Evolutionary conservation across 345 rosid species (phyloP).

Genomic region (Populus euphratica): DNA sequence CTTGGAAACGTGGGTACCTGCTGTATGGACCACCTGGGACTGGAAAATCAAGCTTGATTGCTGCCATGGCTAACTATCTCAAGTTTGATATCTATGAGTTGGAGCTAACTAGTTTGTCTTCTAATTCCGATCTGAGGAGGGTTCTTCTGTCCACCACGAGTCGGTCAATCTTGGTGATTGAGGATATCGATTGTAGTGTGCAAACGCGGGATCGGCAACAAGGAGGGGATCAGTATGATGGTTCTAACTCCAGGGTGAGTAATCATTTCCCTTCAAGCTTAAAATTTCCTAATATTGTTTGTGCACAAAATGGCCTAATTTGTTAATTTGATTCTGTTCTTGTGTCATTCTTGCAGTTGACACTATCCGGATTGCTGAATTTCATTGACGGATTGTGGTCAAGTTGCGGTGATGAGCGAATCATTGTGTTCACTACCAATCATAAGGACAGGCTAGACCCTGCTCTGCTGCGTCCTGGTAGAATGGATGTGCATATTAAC

Average conservation of each 20-base stretch:
- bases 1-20: slow-evolving; percentile 63
- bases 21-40: slow-evolving; percentile 60
- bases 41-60: slow-evolving; percentile 57
- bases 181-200: slow-evolving; percentile 52
- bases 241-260: not conserved
- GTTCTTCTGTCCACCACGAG: slow-evolving; percentile 42
- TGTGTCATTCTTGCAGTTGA: not conserved
- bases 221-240: not conserved
- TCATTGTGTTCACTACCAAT: slow-evolving; percentile 25
- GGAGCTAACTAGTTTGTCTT: slow-evolving; percentile 35
- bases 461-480: slow-evolving; percentile 29
- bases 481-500: slow-evolving; percentile 32
- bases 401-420: slow-evolving; percentile 26
- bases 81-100: slow-evolving; percentile 58
- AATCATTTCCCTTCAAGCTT: not conserved
- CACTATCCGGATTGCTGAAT: slow-evolving; percentile 14
- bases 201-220: slow-evolving; percentile 13
- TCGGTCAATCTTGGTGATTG: slow-evolving; percentile 49
- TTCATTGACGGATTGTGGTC: slow-evolving; percentile 35
- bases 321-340: not conserved
- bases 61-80: slow-evolving; percentile 59
- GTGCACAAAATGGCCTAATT: not conserved
- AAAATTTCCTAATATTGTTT: too few species aligned
- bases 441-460: slow-evolving; percentile 22
- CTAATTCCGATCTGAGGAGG: slow-evolving; percentile 39